phyloP scores from a whole-genome alignment of 176 grass and related monocot species.

The Rhynchospora breviuscula region DNA sequence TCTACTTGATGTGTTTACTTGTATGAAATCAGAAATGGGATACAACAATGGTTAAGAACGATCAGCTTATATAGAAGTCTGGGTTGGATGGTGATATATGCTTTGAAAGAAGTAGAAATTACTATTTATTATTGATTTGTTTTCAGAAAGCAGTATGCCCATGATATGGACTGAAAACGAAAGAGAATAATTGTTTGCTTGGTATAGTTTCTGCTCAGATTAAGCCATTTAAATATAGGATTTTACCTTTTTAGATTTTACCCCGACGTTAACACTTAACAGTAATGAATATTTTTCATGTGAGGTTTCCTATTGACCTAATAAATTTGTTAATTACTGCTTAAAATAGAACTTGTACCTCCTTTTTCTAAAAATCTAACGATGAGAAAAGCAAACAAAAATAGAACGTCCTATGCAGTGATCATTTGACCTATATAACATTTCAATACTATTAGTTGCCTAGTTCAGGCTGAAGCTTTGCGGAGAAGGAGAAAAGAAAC shows the following conservation, averaged over 20 bases:
- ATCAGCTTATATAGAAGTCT: conserved; percentile 2
- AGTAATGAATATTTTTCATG: background rate
- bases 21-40: background rate
- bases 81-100: background rate
- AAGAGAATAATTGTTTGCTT: background rate
- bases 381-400: background rate
- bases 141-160: background rate
- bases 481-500: too few species aligned
- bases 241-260: background rate
- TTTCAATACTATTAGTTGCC: too few species aligned
- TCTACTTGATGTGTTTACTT: background rate
- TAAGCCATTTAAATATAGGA: background rate
- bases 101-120: background rate
- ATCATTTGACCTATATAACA: too few species aligned
- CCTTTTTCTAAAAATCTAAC: background rate
- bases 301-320: background rate
- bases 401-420: too few species aligned
- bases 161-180: background rate
- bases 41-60: background rate
- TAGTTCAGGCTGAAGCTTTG: too few species aligned
- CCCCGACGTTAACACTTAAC: background rate
- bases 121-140: background rate
- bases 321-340: background rate
- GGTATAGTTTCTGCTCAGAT: background rate
- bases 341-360: background rate